Percentiles rank a stretch among this genome's conserved stretches.
These are phyloP conservation scores for Sungouiella thailandica DNA, from an alignment of 805 yeast genomes.

Conservation along the genomic window DNA sequence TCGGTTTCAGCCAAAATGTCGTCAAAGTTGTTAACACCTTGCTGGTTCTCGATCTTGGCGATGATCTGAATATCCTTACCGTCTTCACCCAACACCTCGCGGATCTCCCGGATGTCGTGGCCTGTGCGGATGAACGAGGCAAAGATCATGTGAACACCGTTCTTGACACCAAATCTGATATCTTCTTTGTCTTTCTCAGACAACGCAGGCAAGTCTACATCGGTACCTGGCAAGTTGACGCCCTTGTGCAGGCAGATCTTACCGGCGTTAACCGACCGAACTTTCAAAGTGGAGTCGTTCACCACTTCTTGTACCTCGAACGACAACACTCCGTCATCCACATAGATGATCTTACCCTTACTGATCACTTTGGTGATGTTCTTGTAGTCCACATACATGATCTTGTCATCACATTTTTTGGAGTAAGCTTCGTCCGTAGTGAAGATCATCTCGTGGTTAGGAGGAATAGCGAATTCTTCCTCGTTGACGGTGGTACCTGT, in stretches of 20 bases:
- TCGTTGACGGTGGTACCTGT: constrained; percentile 89
- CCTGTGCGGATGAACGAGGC: constrained; percentile 98
- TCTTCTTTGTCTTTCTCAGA: constrained; percentile 95
- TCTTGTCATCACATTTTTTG: constrained; percentile 64
- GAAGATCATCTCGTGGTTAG: constrained; percentile 88
- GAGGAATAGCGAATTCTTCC: constrained; percentile 74
- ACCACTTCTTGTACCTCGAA: constrained; percentile 84
- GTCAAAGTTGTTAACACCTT: constrained; percentile 99
- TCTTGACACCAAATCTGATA: constrained; percentile 91
- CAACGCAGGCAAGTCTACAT: constrained; percentile 96
- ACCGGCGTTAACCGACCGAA: constrained; percentile 89
- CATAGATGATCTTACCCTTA: constrained; percentile 83
- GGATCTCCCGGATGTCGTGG: constrained; percentile 81
- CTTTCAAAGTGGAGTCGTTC: constrained; percentile 79
- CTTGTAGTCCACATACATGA: constrained; percentile 90
- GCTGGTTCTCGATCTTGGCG: constrained; percentile 97
- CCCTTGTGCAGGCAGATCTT: constrained; percentile 97
- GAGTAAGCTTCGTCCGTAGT: constrained; percentile 83
- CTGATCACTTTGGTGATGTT: constrained; percentile 94
- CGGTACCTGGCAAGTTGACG: constrained; percentile 98
- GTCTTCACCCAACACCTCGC: constrained; percentile 93
- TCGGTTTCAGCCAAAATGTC: constrained; percentile 92
- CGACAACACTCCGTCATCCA: constrained; percentile 96
- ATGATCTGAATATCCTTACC: constrained; percentile 96
- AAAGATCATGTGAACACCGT: constrained; percentile 96